Evolutionary conservation across 371 early-diverging fungal genomes (phyloP), one percentile per base, ranked within the genome.

Genomic region (Sporodiniella umbellata): DNA sequence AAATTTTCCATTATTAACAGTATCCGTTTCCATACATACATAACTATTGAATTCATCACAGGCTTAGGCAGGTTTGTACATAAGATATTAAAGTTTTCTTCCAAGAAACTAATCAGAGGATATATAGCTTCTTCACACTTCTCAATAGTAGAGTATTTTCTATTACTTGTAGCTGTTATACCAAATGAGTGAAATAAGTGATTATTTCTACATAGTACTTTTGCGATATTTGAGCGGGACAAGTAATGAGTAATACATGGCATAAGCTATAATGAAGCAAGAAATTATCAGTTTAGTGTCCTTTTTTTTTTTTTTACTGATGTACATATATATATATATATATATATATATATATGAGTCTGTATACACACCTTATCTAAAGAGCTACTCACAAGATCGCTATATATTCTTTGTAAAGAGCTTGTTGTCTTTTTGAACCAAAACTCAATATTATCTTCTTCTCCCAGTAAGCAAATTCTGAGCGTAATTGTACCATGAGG

Each of bases 381-480:
- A n/a, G n/a, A n/a, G n/a, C 72, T 68, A 45, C 87, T 85, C 4
- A 85, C 79, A 47, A 88, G 78, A 50, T 86, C 85, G 2, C 71
- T 70, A 49, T 78, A 74, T 33, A 85, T 72, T 22, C 81, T 72
- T 56, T 79, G 79, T 21, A 89, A 52, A n/a, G 69, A 72, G 25
- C 87, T 75, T 68, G 87, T 84, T 17, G 87, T 80, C 48, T 79
- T 76, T 25, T 91, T 81, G 60, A 90, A 91, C 81, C 88, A 91
- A 56, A 93, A 94, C 52, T 90, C 91, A 14, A 87, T 82, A 60
- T 93, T 93, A 31, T 91, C 90, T 33, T 84, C 81, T 64, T 90
- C 94, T 31, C 87, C 87, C 51, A 89, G 89, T 76, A 93, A 81
- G 7, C 86, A 90, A 11, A 92, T 67, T 4, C 90, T 79, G 33